Conservation (phyloP, 2,329 filamentous ascomycete species). For the Curvularia verruculosa region DNA sequence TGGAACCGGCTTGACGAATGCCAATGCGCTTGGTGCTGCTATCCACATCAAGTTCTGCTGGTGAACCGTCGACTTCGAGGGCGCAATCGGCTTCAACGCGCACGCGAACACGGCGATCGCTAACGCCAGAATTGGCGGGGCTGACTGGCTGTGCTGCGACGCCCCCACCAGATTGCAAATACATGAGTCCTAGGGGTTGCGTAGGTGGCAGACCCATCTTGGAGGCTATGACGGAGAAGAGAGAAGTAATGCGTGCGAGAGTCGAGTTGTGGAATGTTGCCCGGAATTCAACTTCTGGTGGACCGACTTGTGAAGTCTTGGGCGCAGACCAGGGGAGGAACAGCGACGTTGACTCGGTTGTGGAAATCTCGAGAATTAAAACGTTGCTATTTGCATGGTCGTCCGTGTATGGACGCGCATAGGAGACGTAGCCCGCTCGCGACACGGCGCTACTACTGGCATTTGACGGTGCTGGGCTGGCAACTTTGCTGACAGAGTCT, state of each 20-base stretch:
- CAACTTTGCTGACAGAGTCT: conserved; percentile 31
- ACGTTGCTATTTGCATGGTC: conserved; percentile 66
- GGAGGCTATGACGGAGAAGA: conserved; percentile 81
- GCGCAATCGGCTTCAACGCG: conserved; percentile 30
- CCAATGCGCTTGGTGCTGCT: conserved; percentile 22
- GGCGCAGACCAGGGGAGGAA: conserved; percentile 30
- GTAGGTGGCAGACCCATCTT: conserved; percentile 73
- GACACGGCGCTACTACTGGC: conserved; percentile 18
- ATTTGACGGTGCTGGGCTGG: conserved; percentile 29
- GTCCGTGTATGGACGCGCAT: conserved; percentile 86
- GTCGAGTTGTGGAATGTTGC: conserved; percentile 76
- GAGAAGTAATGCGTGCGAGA: conserved; percentile 70
- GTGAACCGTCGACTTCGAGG: conserved; percentile 31
- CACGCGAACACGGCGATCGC: conserved; percentile 68
- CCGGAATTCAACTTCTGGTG: conserved; percentile 52
- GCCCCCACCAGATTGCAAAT: conserved; percentile 65
- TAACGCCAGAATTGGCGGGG: conserved; percentile 72
- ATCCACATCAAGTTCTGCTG: conserved; percentile 29
- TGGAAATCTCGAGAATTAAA: conserved; percentile 75
- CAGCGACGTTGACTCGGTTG: conserved; percentile 51
- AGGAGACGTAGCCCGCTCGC: conserved; percentile 68
- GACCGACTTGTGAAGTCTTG: conserved; percentile 28
- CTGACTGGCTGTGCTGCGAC: conserved; percentile 66
- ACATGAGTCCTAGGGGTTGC: conserved; percentile 68
- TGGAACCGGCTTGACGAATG: conserved; percentile 14